Percentiles rank a stretch among this genome's conserved stretches.
Conservation (phyloP, 2,329 filamentous ascomycete genomes). For the Colletotrichum musicola region DNA sequence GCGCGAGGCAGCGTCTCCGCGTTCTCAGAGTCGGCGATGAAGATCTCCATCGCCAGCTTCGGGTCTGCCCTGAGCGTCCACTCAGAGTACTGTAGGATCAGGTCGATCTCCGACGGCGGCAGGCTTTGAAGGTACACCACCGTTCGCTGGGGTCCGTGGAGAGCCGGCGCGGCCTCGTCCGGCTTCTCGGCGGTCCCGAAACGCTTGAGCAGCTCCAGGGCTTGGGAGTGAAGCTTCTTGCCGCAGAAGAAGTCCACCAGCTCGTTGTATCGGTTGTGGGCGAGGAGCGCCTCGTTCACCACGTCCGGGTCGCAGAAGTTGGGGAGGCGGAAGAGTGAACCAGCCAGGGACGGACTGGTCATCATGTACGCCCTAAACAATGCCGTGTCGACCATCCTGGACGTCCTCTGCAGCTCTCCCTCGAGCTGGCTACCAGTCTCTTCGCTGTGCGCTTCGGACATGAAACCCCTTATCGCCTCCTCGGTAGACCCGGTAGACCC, state of each 20-base stretch:
- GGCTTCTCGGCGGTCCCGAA: conserved; percentile 76
- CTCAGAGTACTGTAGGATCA: conserved; percentile 90
- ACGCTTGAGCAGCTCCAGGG: conserved; percentile 82
- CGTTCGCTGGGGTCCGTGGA: conserved; percentile 86
- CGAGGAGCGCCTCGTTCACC: conserved; percentile 91
- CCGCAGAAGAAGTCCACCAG: conserved; percentile 98
- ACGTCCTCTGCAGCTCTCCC: conserved; percentile 79
- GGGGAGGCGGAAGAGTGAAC: conserved; percentile 91
- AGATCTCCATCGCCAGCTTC: conserved; percentile 88
- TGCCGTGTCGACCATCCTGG: conserved; percentile 90
- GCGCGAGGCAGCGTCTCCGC: conserved; percentile 85
- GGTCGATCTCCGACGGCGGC: conserved; percentile 86
- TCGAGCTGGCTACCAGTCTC: conserved; percentile 74
- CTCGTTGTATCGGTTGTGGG: conserved; percentile 90
- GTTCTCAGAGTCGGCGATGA: conserved; percentile 93
- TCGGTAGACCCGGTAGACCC: conserved; percentile 59
- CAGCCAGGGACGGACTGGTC: conserved; percentile 84
- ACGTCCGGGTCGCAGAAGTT: conserved; percentile 98
- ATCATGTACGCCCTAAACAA: conserved; percentile 97
- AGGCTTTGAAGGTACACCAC: conserved; percentile 92
- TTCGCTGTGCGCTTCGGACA: conserved; percentile 57
- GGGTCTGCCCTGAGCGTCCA: conserved; percentile 85
- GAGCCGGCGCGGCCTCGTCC: conserved; percentile 63
- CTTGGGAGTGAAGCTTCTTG: conserved; percentile 91
- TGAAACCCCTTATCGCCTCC: conserved; percentile 67